Evolutionary conservation across 352 stramenopile species (phyloP), one percentile per base, ranked within the genome.

Genomic region (Phytophthora agathidicida): DNA sequence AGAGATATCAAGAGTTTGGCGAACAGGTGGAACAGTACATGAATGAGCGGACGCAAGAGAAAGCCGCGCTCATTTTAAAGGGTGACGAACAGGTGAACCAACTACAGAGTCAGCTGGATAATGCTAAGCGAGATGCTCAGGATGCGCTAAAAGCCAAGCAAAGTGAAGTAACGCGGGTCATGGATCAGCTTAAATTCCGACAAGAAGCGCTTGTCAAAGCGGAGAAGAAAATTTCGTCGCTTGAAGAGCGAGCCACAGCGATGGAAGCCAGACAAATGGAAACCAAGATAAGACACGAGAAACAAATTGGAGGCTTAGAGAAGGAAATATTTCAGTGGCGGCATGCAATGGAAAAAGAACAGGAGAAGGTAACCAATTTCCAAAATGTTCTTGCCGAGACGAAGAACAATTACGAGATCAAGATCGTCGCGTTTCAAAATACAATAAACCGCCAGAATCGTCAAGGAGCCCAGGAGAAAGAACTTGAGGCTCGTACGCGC

Each of bases 1-100:
- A 73, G 16, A 83, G 86, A 44, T 93, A 93, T 37, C 61, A 88
- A 49, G 79, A 91, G 31, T 91, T 93, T 59, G 83, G 81, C 1
- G 63, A 66, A 3, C 80, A 93, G 39, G 81, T 93, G 16, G 82
- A 93, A 26, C 42, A 77, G 16, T 88, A 89, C 37, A 89, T 91
- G 75, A 75, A 83, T 27, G 80, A 90, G n/a, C 83, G 89, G 33
- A 60, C 72, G 1, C 53, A 83, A 37, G 75, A 86, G 23, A 81
- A 85, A 17, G 58, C 71, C 2, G 31, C 41, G 4, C 62, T 77
- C 17, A 46, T 79, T 5, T 42, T 60, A 14, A 69, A 73, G 16
- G 55, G 51, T 3, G 71, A 83, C 2, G 60, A 77, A 8, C 71
- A 78, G 28, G 20, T 76, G 3, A 71, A 75, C 6, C 50, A 77